Evolutionary conservation across 176 grass and related monocot genomes (phyloP), one percentile per base, ranked within the genome.

Genomic region (Oryza brachyantha): DNA sequence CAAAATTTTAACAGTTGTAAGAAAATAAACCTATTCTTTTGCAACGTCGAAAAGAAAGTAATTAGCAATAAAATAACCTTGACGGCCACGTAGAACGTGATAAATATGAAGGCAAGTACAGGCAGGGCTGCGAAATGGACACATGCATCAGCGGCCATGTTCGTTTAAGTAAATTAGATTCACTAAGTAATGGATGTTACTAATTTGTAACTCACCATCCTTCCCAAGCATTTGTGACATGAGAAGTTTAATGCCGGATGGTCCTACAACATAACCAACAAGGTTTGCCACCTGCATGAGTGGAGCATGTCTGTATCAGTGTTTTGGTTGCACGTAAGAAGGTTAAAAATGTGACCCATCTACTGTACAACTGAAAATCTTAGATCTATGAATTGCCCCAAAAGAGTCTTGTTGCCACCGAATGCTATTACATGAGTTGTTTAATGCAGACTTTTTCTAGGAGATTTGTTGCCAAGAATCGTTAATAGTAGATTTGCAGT

Each of bases 211-310:
- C 86, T 88, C 76, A 83, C 95, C 92, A 68, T 92, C 92, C 40
- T 83, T 90, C 24, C 79, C 80, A 75, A 86, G 72, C 92, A 94
- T 92, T 39, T 73, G 84, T 29, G 87, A 89, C 10, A 94, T 78
- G 58, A 98, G 77, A 66, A 84, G 75, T 73, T 90, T 92, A 36
- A 91, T 85, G 43, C 92, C 85, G 3, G 85, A 86, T 11, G 95
- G 90, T 64, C 95, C 92, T 50, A 94, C 92, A 27, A 98, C 92
- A 29, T 92, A 98, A 41, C 95, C 95, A 21, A 83, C 92, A 77
- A 98, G 89, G 46, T 98, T 98, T 85, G 87, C 95, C 34, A 98
- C 79, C 95, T 98, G 64, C 41, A 73, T 59, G 69, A 46, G 43
- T 52, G 8, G 13, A 83, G 43, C 48, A 54, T 36, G 5, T 84